Base-by-base conservation (phyloP, 768 basidiomycete genomes). In the Ramaria sp. region DNA sequence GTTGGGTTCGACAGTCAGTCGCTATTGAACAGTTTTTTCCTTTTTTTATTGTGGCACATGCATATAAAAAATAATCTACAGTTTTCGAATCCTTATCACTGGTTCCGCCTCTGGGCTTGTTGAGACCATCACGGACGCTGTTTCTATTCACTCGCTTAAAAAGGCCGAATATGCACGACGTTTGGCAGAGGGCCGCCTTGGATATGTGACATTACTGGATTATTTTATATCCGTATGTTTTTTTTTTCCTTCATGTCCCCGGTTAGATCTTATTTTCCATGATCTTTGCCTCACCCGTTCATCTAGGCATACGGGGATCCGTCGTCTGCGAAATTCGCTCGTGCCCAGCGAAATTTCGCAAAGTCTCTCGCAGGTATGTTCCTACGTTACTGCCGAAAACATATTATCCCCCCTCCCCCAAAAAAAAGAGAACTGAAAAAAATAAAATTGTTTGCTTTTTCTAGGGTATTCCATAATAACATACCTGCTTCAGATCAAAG, bases 141-240 rank as follows among this genome's bases (percentile, higher is more conserved):
- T 98, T 0, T 98, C 96, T 4, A 91, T 99, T 61, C 96, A 99
- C 66, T 98, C 96, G 1, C 96, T 99, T 67, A 99, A 99, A 75
- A 99, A 99, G 70, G 88, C 91, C 2, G 95, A 96, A 65, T 98
- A 98, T 67, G 94, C 95, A 1, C 79, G 90, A 60, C 76, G 91
- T 52, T 69, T 95, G 52, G 79, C 90, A 3, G 79, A 81, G 61
- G 86, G 91, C 30, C 78, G 82, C 52, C 71, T 95, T 18, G 88
- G 86, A 32, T 84, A 93, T 64, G 95, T 96, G 45, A 88, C 88
- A 1, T 66, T 99, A 50, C 70, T 91, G 59, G 94, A 99, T 64
- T 91, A 99, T 68, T 99, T 96, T 67, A 81, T 79, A 64, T 79
- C 82, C 55, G 91, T 91, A 59, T 60, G 85, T 71, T 24, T 34